Base-by-base conservation (phyloP, 768 basidiomycete genomes). In the Podaxis sp. region DNA sequence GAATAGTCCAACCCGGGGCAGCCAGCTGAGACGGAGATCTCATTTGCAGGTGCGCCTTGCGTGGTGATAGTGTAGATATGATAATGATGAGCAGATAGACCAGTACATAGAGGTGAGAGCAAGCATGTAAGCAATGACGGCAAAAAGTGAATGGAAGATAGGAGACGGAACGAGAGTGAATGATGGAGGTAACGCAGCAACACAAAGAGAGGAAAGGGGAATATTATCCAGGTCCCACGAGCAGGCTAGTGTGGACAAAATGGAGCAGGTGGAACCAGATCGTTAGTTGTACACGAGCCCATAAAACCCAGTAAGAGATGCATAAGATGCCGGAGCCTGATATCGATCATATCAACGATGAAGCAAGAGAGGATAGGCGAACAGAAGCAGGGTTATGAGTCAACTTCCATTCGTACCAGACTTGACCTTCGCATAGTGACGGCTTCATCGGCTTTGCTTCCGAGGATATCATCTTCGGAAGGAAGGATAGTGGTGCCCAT, bases 401-500 rank as follows among this genome's bases (percentile, higher is more conserved):
- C 60, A 22, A 61, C 52, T 2, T 61, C 60, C 60, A 61, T 61
- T 42, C 42, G 52, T 38, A 30, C 44, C 26, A 53, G 17, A 22
- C 52, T 42, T 12, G 30, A 33, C 36, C 30, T 61, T 36, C 42
- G 11, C 3, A 30, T 2, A 46, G 48, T 33, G 52, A 15, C 39
- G 5, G 28, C 8, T 15, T 59, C 40, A 1, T 39, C 59, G 0
- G 6, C 26, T 17, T 61, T 52, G 11, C n/a, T 48, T 36, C 54
- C 59, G 44, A 59, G 38, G 8, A 19, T 33, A 30, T 63, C 65
- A 7, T 65, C 71, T 24, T 71, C 72, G 49, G 67, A 66, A 13
- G 67, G 67, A 36, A 74, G 54, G 28, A 62, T 70, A 19, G 65
- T 64, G 15, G 63, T 55, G 4, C 61, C 52, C 19, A 67, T 72